phyloP scores from a whole-genome alignment of 169 alveolate genomes.

The Plasmodium chabaudi region DNA sequence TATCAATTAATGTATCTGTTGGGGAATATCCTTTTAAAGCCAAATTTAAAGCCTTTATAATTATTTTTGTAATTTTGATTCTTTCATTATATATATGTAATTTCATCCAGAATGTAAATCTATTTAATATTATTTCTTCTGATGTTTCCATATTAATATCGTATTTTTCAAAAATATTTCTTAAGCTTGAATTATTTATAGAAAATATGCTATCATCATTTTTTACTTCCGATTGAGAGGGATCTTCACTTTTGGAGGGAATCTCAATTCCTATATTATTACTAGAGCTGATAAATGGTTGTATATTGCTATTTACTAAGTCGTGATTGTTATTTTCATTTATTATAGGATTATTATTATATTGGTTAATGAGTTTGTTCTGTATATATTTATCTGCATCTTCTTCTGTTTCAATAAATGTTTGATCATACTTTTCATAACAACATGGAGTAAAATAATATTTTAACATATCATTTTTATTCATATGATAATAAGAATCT shows the following conservation, averaged over 20 bases:
- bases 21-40: constrained; percentile 74
- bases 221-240: neutral
- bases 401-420: constrained; percentile 24
- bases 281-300: neutral
- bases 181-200: neutral
- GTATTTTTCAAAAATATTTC: constrained; percentile 18
- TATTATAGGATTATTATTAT: neutral
- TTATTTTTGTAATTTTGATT: constrained; percentile 55
- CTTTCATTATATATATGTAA: constrained; percentile 64
- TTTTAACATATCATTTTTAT: constrained; percentile 25
- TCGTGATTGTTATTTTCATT: neutral
- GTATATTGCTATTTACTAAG: neutral
- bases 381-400: constrained; percentile 4
- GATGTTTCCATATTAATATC: constrained; percentile 27
- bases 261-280: neutral
- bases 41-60: constrained; percentile 54
- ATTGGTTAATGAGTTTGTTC: neutral
- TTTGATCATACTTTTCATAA: constrained; percentile 35
- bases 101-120: constrained; percentile 58
- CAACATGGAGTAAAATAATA: constrained; percentile 46
- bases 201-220: constrained; percentile 25
- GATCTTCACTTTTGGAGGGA: neutral
- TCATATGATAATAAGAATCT: constrained; percentile 65
- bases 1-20: constrained; percentile 67
- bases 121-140: constrained; percentile 37